Base-by-base conservation (phyloP, 306 rosid genomes). In the Casuarina cunninghamiana region DNA sequence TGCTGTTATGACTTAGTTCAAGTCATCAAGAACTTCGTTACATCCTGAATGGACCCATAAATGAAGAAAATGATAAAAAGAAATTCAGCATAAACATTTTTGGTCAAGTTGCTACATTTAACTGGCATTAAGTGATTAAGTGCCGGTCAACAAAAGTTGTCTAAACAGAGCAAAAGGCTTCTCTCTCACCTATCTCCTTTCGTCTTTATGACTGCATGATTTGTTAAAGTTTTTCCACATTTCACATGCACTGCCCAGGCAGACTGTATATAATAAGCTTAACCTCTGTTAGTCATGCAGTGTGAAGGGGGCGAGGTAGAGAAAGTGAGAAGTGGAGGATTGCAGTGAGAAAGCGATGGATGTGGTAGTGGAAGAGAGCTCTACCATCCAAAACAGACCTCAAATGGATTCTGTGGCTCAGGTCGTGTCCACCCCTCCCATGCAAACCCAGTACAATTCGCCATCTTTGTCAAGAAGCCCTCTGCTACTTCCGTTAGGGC, bases 401-500 rank as follows among this genome's bases (percentile, higher is more conserved):
- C 44, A 19, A 2, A 13, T 38, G 10, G 44, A 10, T 5, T 63
- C 4, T 63, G 82, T 66, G 26, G 53, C 68, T 7, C 5, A 35
- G 5, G 69, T 41, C 10, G 60, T 35, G 13, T 46, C 72, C 3
- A 76, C 76, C 6, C 79, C 76, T 57, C 80, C 74, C 42, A 62
- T 78, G 8, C 75, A 79, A 1, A 79, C 81, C 63, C 87, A 84
- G 58, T 77, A 65, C 78, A 79, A 84, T 69, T 84, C 87, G 0
- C 84, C 87, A 15, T 84, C 87, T 3, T 19, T 84, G 58, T 73
- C 87, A 3, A 66, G 87, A 70, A 80, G 75, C 21, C 81, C 87
- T 7, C 81, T 84, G 12, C 84, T 84, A 32, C 77, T 80, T 5
- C 68, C 75, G 32, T 79, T 53, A 46, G 66, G 55, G 5, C 55